These are phyloP conservation scores for Hippophae gyantsensis DNA, from an alignment of 306 rosid species.

Conservation along the genomic window DNA sequence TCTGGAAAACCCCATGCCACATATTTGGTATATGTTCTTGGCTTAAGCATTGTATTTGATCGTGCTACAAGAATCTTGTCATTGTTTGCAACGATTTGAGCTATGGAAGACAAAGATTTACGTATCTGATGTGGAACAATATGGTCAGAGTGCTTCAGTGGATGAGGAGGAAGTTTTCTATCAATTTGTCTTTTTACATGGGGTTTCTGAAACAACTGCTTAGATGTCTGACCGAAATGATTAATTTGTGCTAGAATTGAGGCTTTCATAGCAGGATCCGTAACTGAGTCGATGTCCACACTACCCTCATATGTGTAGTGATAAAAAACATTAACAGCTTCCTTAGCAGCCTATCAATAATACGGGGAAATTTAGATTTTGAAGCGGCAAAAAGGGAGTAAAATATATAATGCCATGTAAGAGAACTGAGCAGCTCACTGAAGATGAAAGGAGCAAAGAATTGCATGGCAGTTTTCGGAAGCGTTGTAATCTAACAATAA, in stretches of 20 bases:
- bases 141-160: slow-evolving; percentile 71
- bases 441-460: background rate
- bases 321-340: slow-evolving; percentile 91
- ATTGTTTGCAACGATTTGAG: slow-evolving; percentile 65
- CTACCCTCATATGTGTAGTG: slow-evolving; percentile 97
- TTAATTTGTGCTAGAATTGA: slow-evolving; percentile 97
- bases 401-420: background rate
- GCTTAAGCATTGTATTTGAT: slow-evolving; percentile 67
- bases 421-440: background rate
- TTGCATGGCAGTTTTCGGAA: background rate
- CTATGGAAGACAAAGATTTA: slow-evolving; percentile 58
- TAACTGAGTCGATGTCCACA: slow-evolving; percentile 94
- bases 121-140: slow-evolving; percentile 81
- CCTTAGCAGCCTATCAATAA: slow-evolving; percentile 83
- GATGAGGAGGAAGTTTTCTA: slow-evolving; percentile 78
- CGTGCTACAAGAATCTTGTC: slow-evolving; percentile 86
- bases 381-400: slow-evolving; percentile 14
- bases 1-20: slow-evolving; percentile 98
- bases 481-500: too few relatives aligned
- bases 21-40: slow-evolving; percentile 82
- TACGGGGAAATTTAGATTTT: slow-evolving; percentile 18
- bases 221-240: slow-evolving; percentile 99
- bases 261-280: slow-evolving; percentile 98
- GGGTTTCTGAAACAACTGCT: slow-evolving; percentile 84
- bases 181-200: slow-evolving; percentile 80